Percentiles rank a stretch among this genome's conserved stretches.
These are phyloP conservation scores for Umbelopsis sp. DNA, from an alignment of 371 early-diverging fungal species.

Conservation along the genomic window DNA sequence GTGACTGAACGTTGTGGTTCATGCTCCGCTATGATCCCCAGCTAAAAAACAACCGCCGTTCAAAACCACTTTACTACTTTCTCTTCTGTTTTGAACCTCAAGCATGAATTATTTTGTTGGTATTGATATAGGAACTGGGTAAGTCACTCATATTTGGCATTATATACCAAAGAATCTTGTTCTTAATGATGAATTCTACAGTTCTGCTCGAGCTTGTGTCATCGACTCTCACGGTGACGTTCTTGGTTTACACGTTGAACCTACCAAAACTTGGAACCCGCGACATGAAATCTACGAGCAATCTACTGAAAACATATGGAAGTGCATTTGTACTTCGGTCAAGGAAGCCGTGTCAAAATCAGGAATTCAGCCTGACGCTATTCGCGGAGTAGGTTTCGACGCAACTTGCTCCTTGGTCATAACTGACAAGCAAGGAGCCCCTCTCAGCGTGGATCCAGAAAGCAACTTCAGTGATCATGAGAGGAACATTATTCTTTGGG, in stretches of 20 bases:
- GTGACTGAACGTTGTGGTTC: background rate
- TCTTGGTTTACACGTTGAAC: constrained; percentile 49
- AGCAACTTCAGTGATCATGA: constrained; percentile 44
- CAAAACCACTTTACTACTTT: background rate
- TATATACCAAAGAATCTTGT: background rate
- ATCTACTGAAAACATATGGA: constrained; percentile 74
- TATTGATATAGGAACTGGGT: constrained; percentile 77
- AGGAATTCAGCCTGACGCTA: constrained; percentile 32
- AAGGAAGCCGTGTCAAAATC: constrained; percentile 43
- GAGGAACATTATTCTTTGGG: constrained; percentile 76
- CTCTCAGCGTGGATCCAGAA: constrained; percentile 53
- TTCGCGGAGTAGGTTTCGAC: constrained; percentile 76
- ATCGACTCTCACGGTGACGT: constrained; percentile 57
- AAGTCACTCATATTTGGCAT: constrained; percentile 2
- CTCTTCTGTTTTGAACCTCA: background rate
- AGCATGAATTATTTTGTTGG: constrained; percentile 55
- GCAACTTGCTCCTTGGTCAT: constrained; percentile 78
- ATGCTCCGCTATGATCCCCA: background rate
- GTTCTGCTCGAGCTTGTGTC: constrained; percentile 66
- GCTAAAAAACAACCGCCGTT: background rate
- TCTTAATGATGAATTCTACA: constrained; percentile 6
- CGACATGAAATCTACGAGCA: constrained; percentile 67
- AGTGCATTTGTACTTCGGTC: constrained; percentile 52
- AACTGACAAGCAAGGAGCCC: constrained; percentile 51
- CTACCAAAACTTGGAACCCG: constrained; percentile 52